Conservation (phyloP, 2,329 filamentous ascomycete species). For the Ceratocystis cubensis region DNA sequence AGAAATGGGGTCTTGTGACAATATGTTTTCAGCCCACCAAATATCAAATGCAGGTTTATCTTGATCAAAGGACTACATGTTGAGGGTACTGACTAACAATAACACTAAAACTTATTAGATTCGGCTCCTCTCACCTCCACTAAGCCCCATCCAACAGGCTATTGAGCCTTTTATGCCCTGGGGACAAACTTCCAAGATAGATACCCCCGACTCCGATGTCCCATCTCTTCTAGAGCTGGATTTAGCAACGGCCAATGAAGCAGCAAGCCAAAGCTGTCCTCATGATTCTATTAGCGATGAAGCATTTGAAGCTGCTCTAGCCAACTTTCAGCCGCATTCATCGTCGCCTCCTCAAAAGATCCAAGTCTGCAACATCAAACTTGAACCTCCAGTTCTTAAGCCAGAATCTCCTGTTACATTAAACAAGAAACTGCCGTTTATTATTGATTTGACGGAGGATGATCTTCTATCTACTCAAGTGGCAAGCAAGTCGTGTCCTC, state of each 20-base stretch:
- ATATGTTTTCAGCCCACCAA: not conserved
- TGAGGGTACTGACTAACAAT: not conserved
- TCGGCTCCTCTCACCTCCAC: conserved; percentile 16
- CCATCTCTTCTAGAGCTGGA: conserved; percentile 16
- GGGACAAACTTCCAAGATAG: conserved; percentile 11
- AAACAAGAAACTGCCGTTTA: not conserved
- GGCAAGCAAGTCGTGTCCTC: not conserved
- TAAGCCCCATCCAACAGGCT: conserved; percentile 9
- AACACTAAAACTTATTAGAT: not conserved
- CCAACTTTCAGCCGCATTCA: not conserved
- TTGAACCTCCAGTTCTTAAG: conserved; percentile 15
- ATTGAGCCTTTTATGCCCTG: conserved; percentile 15
- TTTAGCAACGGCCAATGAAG: conserved; percentile 7
- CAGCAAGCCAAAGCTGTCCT: conserved; percentile 4
- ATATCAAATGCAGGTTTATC: not conserved
- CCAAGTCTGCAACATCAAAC: not conserved
- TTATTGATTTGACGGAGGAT: conserved; percentile 12
- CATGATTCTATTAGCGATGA: conserved; percentile 6
- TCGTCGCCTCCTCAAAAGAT: not conserved
- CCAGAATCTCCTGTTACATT: not conserved
- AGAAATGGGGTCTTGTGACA: not conserved
- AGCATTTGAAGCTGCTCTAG: conserved; percentile 8
- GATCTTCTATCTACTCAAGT: not conserved
- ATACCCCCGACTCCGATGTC: conserved; percentile 16
- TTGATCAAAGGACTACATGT: not conserved